A percentile compares a stretch with the other conserved stretches of the same genome.
phyloP scores from a whole-genome alignment of 352 stramenopile species.

The Phytophthora quininea region DNA sequence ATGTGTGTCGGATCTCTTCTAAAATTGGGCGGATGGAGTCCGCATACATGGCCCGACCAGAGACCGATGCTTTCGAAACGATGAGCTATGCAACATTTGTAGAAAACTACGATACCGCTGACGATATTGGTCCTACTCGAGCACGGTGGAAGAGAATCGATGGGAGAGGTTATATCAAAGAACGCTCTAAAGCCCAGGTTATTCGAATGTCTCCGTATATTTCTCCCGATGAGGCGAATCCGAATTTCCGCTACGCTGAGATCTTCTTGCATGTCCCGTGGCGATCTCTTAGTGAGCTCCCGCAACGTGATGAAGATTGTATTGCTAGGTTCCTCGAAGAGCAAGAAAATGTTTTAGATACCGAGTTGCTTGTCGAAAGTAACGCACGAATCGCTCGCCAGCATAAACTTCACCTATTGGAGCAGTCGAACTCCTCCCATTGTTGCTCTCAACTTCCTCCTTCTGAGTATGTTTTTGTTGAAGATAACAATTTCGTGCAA shows the following conservation, averaged over 20 bases:
- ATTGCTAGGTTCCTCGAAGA: background rate
- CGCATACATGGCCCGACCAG: background rate
- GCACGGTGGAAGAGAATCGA: background rate
- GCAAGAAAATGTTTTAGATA: background rate
- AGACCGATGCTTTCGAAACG: background rate
- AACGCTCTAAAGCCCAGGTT: background rate
- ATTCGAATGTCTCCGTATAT: constrained; percentile 5
- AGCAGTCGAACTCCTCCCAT: background rate
- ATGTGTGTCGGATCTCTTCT: background rate
- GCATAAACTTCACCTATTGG: background rate
- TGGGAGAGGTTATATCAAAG: constrained; percentile 1
- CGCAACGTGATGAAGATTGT: constrained; percentile 7
- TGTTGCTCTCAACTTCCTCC: background rate
- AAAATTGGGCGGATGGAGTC: background rate
- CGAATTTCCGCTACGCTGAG: constrained; percentile 10
- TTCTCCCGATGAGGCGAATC: background rate
- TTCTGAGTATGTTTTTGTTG: background rate
- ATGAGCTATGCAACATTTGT: background rate
- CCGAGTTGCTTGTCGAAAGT: constrained; percentile 1
- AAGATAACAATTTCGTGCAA: background rate
- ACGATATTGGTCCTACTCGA: background rate
- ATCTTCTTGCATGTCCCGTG: constrained; percentile 7
- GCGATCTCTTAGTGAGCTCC: constrained; percentile 4
- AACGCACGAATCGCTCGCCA: constrained; percentile 1
- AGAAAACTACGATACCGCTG: background rate